Percentiles rank a stretch among this genome's conserved stretches.
Conservation (phyloP, 177 flowering plant species). For the Telopea speciosissima region DNA sequence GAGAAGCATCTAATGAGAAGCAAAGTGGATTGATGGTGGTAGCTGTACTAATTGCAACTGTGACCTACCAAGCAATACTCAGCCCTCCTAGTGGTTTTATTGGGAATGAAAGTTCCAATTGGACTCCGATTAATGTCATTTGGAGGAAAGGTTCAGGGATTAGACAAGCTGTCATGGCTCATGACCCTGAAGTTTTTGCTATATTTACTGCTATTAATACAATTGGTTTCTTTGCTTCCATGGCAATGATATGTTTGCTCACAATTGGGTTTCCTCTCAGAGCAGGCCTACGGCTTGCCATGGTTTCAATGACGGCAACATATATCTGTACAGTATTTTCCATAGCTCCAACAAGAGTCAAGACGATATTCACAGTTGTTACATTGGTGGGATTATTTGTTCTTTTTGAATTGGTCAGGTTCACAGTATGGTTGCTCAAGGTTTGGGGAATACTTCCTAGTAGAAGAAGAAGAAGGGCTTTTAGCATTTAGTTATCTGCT, state of each 20-base stretch:
- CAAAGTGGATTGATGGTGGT: neutral
- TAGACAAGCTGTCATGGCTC: neutral
- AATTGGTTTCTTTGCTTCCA: neutral
- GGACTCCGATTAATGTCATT: too few species aligned
- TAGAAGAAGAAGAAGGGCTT: too few species aligned
- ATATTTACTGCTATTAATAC: neutral
- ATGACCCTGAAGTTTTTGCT: neutral
- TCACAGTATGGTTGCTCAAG: too few species aligned
- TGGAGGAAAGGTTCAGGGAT: neutral
- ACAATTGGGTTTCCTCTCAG: neutral
- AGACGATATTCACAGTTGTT: too few species aligned
- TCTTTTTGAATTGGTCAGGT: too few species aligned
- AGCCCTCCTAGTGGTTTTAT: neutral
- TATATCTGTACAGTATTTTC: neutral
- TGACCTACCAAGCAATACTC: neutral
- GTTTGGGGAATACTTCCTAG: too few species aligned
- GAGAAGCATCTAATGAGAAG: neutral
- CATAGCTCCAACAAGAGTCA: neutral
- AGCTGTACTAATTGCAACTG: neutral
- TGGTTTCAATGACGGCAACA: neutral
- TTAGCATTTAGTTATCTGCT: too few species aligned
- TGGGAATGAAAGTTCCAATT: neutral
- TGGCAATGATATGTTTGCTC: neutral
- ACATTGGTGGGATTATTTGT: too few species aligned
- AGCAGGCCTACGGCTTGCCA: neutral